Evolutionary conservation across 139 green algal genomes (phyloP), one percentile per base, ranked within the genome.

Genomic region (Micractinium conductrix): DNA sequence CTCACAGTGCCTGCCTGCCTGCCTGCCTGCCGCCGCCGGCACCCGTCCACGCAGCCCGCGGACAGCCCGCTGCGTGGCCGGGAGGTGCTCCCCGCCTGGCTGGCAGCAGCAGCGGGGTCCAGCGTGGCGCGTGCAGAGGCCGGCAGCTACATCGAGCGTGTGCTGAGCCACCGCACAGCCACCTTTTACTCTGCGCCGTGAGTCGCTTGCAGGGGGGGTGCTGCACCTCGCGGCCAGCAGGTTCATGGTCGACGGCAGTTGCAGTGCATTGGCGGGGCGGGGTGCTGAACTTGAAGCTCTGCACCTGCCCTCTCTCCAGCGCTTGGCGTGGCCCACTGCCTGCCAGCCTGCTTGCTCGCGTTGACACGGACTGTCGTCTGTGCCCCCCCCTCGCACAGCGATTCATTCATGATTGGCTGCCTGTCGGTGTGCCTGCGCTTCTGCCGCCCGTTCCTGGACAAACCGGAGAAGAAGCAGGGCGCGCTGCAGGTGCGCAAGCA

Each of bases 381-480:
- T 14, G 17, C 24, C 26, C 28, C 45, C 30, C 48, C 3, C 35
- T 6, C 37, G 1, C 55, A 45, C 79, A 83, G 70, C 12, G 88
- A 91, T n/a, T 63, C 53, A 17, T 91, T 90, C 62, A 70, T 84
- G 63, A 12, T 91, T 53, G 88, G 88, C 44, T 45, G 38, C 24
- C 43, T 78, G 38, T 67, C 81, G 3, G 44, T 88, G 24, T 62
- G 62, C 45, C 83, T 91, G 62, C 79, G 81, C 65, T 88, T 91
- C 63, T 91, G 88, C 85, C 80, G 86, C 53, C 86, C 86, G 55
- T 91, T 91, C 60, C 62, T 90, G 53, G 74, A 65, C 53, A 80
- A 55, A 30, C 43, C 79, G 0, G 85, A 86, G 6, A 88, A 91
- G 70, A 55, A 85, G 78, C 58, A 84, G 44, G 83, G 70, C 2